A percentile compares a stretch with the other conserved stretches of the same genome.
Conservation (phyloP, 495 filamentous ascomycete genomes). For the Penicillium dipodomyicola region DNA sequence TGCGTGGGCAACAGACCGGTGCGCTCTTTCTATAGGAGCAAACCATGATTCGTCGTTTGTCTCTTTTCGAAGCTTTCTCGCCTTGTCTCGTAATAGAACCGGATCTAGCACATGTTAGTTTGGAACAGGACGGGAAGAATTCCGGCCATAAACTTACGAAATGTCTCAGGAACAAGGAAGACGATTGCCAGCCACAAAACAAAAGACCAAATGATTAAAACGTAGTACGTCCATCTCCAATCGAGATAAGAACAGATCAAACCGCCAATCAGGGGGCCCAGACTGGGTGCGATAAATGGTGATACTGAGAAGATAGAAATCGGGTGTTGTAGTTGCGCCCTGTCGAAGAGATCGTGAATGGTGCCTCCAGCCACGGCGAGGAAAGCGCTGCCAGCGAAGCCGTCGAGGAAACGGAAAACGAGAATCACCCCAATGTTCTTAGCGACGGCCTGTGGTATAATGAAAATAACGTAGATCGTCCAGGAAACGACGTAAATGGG, state of each 20-base stretch:
- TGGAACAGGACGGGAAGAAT: too few relatives aligned
- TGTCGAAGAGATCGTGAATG: constrained; percentile 30
- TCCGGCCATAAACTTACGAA: constrained; percentile 30
- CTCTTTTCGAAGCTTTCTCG: constrained; percentile 55
- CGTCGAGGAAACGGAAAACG: constrained; percentile 56
- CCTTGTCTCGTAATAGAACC: constrained; percentile 62
- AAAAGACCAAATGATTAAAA: constrained; percentile 63
- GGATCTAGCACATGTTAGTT: constrained; percentile 24
- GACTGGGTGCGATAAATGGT: background rate
- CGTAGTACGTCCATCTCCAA: constrained; percentile 70
- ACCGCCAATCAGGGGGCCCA: constrained; percentile 59
- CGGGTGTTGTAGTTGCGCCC: too few relatives aligned
- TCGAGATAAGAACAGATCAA: constrained; percentile 61
- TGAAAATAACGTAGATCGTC: constrained; percentile 62
- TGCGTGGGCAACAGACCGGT: too few relatives aligned
- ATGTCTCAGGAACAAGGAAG: constrained; percentile 74
- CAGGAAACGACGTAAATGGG: constrained; percentile 54
- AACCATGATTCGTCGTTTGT: constrained; percentile 52
- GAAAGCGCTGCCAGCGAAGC: constrained; percentile 52
- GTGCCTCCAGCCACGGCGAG: constrained; percentile 48
- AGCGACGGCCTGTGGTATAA: constrained; percentile 56
- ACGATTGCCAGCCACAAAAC: constrained; percentile 47
- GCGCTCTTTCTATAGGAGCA: constrained; percentile 38
- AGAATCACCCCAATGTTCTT: constrained; percentile 53
- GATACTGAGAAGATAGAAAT: background rate